Base-by-base conservation (phyloP, 2,329 filamentous ascomycete genomes). In the Aspergillus hortae region DNA sequence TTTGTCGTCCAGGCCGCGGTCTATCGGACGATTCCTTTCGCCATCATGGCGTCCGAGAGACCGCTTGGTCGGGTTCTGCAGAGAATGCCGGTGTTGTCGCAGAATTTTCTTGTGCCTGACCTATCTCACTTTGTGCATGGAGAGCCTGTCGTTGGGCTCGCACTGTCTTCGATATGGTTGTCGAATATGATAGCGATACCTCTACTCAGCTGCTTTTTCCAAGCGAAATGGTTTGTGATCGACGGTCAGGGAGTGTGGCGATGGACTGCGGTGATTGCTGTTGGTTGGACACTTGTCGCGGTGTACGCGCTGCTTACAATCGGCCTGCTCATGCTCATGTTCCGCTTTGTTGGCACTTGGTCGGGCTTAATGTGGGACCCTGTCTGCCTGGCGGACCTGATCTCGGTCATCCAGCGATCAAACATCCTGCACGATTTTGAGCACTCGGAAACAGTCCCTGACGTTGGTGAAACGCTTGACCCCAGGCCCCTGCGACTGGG, bases 281-380 rank as follows among this genome's bases (percentile, higher is more conserved):
- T 94, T 19, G 85, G 88, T 23, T 96, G 91, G 90, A 82, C 85
- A 0, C 75, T 91, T 23, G 82, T 94, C 27, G 84, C 76, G 0
- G 70, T 95, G 1, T 96, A 96, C 71, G 70, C 86, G 32, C 68
- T 90, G 4, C 72, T 92, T 44, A 63, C 87, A 2, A 59, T 82
- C 6, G 83, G 86, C 1, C 63, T 84, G 2, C 49, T 82, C 10
- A 69, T 83, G 1, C 67, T 92, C 9, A 73, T 86, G 56, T 57
- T 83, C n/a, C 87, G 83, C 56, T 89, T 92, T 73, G 74, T 80
- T 49, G 72, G 77, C 19, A 78, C 81, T 27, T 80, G 78, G 61
- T 95, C 90, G 0, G 91, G 91, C 0, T 75, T 96, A 56, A 81
- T 87, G 64, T 96, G 92, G 92, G 90, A 96, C 65, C 82, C 90